Conservation (phyloP, 352 stramenopile genomes). For the Globisporangium abappressorium region DNA sequence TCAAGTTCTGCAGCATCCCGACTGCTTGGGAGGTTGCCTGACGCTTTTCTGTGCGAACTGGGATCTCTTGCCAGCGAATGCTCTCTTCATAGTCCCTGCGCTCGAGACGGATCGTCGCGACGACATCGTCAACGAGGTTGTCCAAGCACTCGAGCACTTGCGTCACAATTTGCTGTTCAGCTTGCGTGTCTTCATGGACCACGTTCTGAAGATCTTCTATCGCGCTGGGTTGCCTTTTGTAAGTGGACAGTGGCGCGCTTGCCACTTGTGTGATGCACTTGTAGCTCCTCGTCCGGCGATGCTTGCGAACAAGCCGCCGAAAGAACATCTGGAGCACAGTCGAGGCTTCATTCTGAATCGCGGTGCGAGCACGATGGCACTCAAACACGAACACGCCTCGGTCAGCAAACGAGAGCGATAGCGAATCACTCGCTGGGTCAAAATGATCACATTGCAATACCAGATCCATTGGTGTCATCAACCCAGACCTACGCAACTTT, state of each 20-base stretch:
- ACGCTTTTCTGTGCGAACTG: slow-evolving; percentile 37
- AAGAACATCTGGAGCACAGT: slow-evolving; percentile 36
- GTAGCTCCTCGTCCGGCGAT: slow-evolving; percentile 7
- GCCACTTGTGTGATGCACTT: neutral
- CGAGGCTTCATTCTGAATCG: slow-evolving; percentile 30
- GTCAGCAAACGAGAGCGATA: slow-evolving; percentile 30
- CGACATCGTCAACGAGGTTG: slow-evolving; percentile 31
- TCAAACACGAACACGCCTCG: slow-evolving; percentile 44
- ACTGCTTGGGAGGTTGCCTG: slow-evolving; percentile 23
- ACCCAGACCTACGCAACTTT: slow-evolving; percentile 19
- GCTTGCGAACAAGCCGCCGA: slow-evolving; percentile 17
- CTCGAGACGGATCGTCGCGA: slow-evolving; percentile 16
- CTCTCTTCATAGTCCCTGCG: slow-evolving; percentile 22
- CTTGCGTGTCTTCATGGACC: slow-evolving; percentile 13
- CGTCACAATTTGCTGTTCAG: slow-evolving; percentile 26
- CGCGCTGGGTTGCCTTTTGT: slow-evolving; percentile 6
- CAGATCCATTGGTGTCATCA: slow-evolving; percentile 34
- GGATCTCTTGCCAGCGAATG: slow-evolving; percentile 31
- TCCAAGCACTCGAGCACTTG: slow-evolving; percentile 32
- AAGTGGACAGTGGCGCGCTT: neutral
- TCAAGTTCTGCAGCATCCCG: slow-evolving; percentile 13
- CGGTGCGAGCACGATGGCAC: slow-evolving; percentile 23
- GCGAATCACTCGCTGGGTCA: slow-evolving; percentile 19
- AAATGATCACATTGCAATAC: slow-evolving; percentile 15
- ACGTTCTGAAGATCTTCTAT: slow-evolving; percentile 6